Conservation (phyloP, 2,329 filamentous ascomycete species). For the Davidsoniella neocaledoniae region DNA sequence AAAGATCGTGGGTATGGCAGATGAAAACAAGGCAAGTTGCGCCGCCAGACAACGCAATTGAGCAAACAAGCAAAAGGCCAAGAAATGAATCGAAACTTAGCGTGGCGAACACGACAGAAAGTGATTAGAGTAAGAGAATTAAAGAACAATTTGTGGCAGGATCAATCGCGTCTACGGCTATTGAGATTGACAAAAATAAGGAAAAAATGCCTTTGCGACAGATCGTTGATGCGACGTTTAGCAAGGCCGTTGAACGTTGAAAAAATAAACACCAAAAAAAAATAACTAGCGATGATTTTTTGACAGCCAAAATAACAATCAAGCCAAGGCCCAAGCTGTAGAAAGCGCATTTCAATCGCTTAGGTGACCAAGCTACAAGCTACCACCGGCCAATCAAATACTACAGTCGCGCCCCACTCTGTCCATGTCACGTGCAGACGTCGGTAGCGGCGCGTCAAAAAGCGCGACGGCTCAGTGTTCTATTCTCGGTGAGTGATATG, state of each 20-base stretch:
- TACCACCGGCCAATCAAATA: slow-evolving; percentile 1
- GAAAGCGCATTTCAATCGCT: slow-evolving; percentile 7
- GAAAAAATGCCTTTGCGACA: too few relatives aligned
- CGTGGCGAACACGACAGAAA: not conserved
- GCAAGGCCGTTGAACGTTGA: too few relatives aligned
- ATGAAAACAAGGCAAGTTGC: not conserved
- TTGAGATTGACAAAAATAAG: too few relatives aligned
- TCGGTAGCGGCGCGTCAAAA: not conserved
- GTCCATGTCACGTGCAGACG: not conserved
- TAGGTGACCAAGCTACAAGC: not conserved
- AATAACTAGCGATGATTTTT: not conserved
- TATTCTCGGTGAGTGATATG: too few relatives aligned
- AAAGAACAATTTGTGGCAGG: not conserved
- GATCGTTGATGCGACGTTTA: too few relatives aligned
- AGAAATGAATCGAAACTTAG: too few relatives aligned
- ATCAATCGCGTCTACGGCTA: too few relatives aligned
- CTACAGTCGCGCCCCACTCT: not conserved
- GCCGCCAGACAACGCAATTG: slow-evolving; percentile 1
- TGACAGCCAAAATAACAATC: not conserved
- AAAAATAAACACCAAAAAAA: not conserved
- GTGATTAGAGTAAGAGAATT: slow-evolving; percentile 1
- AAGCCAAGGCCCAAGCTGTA: slow-evolving; percentile 1
- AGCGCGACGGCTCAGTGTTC: not conserved
- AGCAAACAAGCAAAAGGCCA: slow-evolving; percentile 5
- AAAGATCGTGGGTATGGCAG: not conserved